phyloP scores from a whole-genome alignment of 2,329 filamentous ascomycete genomes.

The Cercospora zeae-maydis region DNA sequence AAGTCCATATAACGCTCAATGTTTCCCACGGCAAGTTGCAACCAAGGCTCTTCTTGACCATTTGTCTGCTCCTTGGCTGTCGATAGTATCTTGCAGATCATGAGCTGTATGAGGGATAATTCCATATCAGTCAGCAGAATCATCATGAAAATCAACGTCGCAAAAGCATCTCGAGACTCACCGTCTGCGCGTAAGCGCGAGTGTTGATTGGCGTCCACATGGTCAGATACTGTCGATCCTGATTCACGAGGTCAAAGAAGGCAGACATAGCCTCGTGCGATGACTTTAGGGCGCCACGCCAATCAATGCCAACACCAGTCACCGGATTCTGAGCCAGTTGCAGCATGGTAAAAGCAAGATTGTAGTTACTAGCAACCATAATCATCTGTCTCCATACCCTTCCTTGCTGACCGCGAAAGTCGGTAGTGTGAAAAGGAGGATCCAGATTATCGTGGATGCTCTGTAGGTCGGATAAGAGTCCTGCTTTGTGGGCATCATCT shows the following conservation, averaged over 20 bases:
- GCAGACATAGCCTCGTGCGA: neutral
- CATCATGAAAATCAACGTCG: neutral
- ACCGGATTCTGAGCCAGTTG: neutral
- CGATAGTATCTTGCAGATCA: neutral
- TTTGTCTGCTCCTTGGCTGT: neutral
- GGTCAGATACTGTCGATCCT: neutral
- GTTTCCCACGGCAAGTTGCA: neutral
- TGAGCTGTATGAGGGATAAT: neutral
- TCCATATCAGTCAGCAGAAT: neutral
- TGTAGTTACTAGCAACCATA: constrained; percentile 2
- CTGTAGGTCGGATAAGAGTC: neutral
- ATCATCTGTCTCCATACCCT: neutral
- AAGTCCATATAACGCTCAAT: constrained; percentile 6
- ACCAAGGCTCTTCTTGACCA: neutral
- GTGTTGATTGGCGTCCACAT: neutral
- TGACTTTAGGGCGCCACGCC: neutral
- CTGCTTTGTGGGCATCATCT: neutral
- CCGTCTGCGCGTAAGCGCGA: neutral
- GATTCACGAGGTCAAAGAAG: neutral
- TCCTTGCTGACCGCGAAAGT: neutral
- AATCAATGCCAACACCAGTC: neutral
- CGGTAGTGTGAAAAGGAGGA: neutral
- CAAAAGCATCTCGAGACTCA: neutral
- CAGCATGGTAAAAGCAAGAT: neutral
- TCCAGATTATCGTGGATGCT: neutral